Evolutionary conservation across 495 filamentous ascomycete genomes (phyloP).

Genomic region (Filosporella fistucella): DNA sequence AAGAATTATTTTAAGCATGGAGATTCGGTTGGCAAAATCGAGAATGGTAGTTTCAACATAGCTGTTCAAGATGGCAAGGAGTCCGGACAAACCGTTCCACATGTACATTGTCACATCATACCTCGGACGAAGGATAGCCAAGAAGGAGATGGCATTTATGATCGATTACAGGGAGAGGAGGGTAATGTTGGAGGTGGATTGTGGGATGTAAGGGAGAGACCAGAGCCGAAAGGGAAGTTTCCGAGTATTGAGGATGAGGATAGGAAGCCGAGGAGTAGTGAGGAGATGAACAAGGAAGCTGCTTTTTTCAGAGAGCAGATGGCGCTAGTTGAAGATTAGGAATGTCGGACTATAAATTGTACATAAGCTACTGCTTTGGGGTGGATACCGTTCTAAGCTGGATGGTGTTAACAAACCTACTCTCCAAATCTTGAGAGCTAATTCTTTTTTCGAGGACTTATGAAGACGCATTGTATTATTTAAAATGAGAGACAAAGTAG

Average conservation of each 20-base stretch:
- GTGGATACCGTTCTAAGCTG: too few species aligned
- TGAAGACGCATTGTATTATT: too few species aligned
- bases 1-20: slow-evolving; percentile 53
- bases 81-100: slow-evolving; percentile 84
- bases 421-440: too few species aligned
- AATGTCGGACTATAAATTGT: too few species aligned
- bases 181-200: slow-evolving; percentile 70
- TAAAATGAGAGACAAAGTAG: too few species aligned
- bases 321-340: slow-evolving; percentile 48
- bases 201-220: slow-evolving; percentile 39
- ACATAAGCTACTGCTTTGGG: too few species aligned
- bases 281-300: slow-evolving; percentile 82
- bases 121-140: slow-evolving; percentile 56
- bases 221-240: slow-evolving; percentile 40
- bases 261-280: slow-evolving; percentile 61
- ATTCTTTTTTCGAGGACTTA: too few species aligned
- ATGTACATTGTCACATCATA: slow-evolving; percentile 93
- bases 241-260: slow-evolving; percentile 59
- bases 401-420: too few species aligned
- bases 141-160: slow-evolving; percentile 58
- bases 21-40: slow-evolving; percentile 6
- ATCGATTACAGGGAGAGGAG: slow-evolving; percentile 76
- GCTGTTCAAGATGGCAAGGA: slow-evolving; percentile 87
- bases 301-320: slow-evolving; percentile 44
- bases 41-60: slow-evolving; percentile 69